Conservation (phyloP, 805 yeast genomes). For the Kodamaea neixiangensis region DNA sequence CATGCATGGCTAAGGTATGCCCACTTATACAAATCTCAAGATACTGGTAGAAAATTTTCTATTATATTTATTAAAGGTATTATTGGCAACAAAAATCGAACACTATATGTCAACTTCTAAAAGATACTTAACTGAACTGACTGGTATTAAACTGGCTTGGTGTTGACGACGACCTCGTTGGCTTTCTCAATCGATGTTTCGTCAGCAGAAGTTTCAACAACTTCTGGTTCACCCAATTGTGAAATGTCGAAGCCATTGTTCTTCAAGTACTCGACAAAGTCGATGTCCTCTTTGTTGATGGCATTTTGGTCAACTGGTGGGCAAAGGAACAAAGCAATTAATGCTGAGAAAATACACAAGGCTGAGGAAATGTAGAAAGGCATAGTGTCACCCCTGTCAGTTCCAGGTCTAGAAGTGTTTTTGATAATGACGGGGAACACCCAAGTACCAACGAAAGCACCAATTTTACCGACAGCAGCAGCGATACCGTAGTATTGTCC, state of each 20-base stretch:
- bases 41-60: not conserved
- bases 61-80: not conserved
- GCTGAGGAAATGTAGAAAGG: constrained; percentile 84
- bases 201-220: constrained; percentile 7
- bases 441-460: constrained; percentile 90
- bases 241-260: constrained; percentile 70
- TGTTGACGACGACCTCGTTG: not conserved
- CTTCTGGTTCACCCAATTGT: constrained; percentile 47
- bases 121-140: not conserved
- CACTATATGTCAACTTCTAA: not conserved
- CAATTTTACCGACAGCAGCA: constrained; percentile 89
- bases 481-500: constrained; percentile 91
- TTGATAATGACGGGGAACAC: constrained; percentile 80
- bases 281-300: constrained; percentile 72
- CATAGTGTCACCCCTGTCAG: constrained; percentile 61
- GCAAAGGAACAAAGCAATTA: constrained; percentile 65
- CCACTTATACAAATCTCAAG: not conserved
- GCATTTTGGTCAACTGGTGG: constrained; percentile 87
- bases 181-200: constrained; percentile 2
- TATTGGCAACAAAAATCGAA: not conserved
- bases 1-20: not conserved
- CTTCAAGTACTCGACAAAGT: constrained; percentile 66
- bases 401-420: constrained; percentile 51
- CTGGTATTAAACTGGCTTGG: not conserved
- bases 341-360: constrained; percentile 70